phyloP scores from a whole-genome alignment of 805 yeast species.

The Cyberlindnera maclurae region DNA sequence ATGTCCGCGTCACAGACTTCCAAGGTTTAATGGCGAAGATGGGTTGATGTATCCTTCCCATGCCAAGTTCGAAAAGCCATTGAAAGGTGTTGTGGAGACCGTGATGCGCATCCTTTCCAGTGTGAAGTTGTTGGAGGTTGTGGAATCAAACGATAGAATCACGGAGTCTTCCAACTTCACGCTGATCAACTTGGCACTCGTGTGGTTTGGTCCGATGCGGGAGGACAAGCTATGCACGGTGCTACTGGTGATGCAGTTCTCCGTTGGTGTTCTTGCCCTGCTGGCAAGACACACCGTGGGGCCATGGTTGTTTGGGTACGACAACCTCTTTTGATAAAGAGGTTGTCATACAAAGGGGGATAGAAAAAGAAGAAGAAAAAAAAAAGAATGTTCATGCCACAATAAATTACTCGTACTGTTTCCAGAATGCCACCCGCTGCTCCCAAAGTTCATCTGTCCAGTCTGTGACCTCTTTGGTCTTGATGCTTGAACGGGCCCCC shows the following conservation, averaged over 20 bases:
- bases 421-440: slow-evolving; percentile 40
- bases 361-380: not conserved
- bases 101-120: slow-evolving; percentile 41
- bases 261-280: slow-evolving; percentile 59
- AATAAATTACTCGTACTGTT: slow-evolving; percentile 6
- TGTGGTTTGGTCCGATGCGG: slow-evolving; percentile 84
- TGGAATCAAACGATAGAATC: slow-evolving; percentile 22
- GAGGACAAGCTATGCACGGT: slow-evolving; percentile 68
- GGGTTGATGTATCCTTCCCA: slow-evolving; percentile 73
- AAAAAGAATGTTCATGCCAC: not conserved
- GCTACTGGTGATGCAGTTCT: slow-evolving; percentile 56
- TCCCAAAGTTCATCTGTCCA: slow-evolving; percentile 57
- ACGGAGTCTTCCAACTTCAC: slow-evolving; percentile 55
- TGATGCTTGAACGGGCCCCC: slow-evolving; percentile 51
- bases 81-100: slow-evolving; percentile 26
- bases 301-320: slow-evolving; percentile 81
- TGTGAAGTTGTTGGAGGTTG: slow-evolving; percentile 40
- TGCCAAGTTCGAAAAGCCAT: slow-evolving; percentile 33
- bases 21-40: slow-evolving; percentile 59
- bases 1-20: slow-evolving; percentile 94
- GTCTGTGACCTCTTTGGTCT: slow-evolving; percentile 60
- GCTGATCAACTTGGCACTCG: slow-evolving; percentile 71
- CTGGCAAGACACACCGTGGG: slow-evolving; percentile 77
- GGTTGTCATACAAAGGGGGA: not conserved
- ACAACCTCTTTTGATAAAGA: slow-evolving; percentile 47